Evolutionary conservation across 1,284 basidiomycete species (phyloP), one percentile per base, ranked within the genome.

Genomic region (Pseudozyma hubeiensis): DNA sequence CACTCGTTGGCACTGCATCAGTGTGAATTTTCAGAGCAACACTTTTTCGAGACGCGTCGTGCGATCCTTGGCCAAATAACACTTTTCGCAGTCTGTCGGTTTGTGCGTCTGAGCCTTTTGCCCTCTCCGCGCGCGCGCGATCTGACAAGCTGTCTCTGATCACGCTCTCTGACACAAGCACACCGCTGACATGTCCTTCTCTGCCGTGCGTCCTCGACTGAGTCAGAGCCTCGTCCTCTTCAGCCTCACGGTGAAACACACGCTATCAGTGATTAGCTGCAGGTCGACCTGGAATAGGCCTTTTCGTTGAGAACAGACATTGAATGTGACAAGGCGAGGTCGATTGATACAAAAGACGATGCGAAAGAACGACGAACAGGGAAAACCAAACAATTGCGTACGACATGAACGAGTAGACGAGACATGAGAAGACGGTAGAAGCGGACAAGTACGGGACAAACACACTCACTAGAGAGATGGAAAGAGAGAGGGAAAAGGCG

Each of bases 41-140:
- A 47, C 41, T 55, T 43, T 52, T 45, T 34, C 30, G 35, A 59
- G 60, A 69, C 66, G 66, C 66, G 66, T 64, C 66, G 66, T 34
- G 64, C 43, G 49, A 10, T 11, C 17, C 40, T 13, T 24, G 24
- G 24, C 13, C 19, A 51, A 53, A 13, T 49, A 62, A 68, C 65
- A 68, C 65, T 59, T 24, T 24, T 24, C 24, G 35, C 35, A 37
- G 35, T 37, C 35, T 37, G 35, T 14, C 35, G 8, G 9, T 37
- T 14, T 37, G 9, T 37, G 35, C 14, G 3, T 37, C 35, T 37
- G 9, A 10, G 35, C 45, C 24, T 24, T 33, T 47, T 47, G 24
- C 24, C 24, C 24, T 37, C 35, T 49, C n/a, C 9, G 11, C 11
- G 47, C 34, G 47, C 47, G 33, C 34, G 3, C 47, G 4, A 46